Percentiles rank a stretch among this genome's conserved stretches.
Evolutionary conservation across 2,329 filamentous ascomycete genomes (phyloP).

Genomic region (Neurospora sp.): DNA sequence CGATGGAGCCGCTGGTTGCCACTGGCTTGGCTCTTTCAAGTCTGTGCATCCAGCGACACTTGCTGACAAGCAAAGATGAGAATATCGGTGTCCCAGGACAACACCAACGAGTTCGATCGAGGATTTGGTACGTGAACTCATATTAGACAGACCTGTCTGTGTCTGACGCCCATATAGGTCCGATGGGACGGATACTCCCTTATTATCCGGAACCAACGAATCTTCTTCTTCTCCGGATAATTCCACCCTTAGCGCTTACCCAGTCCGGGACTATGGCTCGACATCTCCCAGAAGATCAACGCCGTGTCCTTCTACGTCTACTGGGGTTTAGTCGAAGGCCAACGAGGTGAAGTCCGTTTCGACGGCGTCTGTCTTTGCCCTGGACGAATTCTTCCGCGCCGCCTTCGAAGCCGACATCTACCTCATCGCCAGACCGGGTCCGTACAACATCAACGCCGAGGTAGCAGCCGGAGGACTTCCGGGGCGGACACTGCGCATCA

Average conservation of each 20-base stretch:
- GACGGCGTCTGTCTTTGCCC: conserved; percentile 56
- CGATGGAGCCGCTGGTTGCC: neutral
- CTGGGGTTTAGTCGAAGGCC: conserved; percentile 62
- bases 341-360: conserved; percentile 52
- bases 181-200: conserved; percentile 60
- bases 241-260: conserved; percentile 48
- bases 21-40: neutral
- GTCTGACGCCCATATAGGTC: conserved; percentile 21
- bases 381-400: conserved; percentile 61
- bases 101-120: neutral
- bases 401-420: conserved; percentile 59
- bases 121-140: neutral
- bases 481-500: conserved; percentile 16
- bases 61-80: neutral
- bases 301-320: conserved; percentile 61
- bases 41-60: neutral
- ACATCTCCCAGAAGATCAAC: conserved; percentile 67
- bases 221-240: conserved; percentile 58
- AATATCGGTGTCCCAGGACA: neutral
- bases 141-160: neutral
- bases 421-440: conserved; percentile 40
- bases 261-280: conserved; percentile 38
- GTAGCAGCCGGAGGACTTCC: neutral
- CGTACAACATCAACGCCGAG: neutral
- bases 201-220: conserved; percentile 54